A percentile compares a stretch with the other conserved stretches of the same genome.
phyloP scores from a whole-genome alignment of 176 grass and related monocot genomes.

The Canna indica region DNA sequence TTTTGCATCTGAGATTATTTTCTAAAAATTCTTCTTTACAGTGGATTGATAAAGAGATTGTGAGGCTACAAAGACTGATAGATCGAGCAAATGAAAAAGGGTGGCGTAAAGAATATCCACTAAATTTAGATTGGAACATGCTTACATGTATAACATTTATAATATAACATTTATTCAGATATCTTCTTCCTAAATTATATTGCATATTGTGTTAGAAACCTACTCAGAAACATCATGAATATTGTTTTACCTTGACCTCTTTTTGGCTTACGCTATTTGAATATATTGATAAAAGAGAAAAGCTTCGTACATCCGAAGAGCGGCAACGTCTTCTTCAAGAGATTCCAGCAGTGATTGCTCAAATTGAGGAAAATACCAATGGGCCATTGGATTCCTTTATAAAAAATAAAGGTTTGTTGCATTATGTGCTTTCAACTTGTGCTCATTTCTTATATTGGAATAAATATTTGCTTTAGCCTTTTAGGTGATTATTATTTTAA shows the following conservation, averaged over 20 bases:
- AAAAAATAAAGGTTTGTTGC: slow-evolving; percentile 10
- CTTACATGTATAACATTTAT: neutral
- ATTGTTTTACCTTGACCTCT: slow-evolving; percentile 48
- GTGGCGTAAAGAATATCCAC: slow-evolving; percentile 76
- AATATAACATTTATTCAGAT: neutral
- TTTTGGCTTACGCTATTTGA: slow-evolving; percentile 39
- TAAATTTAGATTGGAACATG: neutral
- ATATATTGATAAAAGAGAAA: slow-evolving; percentile 31
- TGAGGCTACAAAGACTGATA: slow-evolving; percentile 45
- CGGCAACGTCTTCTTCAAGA: slow-evolving; percentile 49
- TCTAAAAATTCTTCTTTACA: slow-evolving; percentile 44
- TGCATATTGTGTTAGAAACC: no score
- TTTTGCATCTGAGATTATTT: neutral
- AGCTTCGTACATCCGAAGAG: slow-evolving; percentile 53
- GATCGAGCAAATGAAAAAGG: slow-evolving; percentile 47
- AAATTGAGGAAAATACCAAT: slow-evolving; percentile 10
- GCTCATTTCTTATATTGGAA: no score
- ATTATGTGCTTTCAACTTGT: no score
- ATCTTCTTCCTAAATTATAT: no score
- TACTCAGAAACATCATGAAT: no score
- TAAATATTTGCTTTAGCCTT: neutral
- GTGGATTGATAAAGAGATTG: slow-evolving; percentile 67
- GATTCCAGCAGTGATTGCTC: slow-evolving; percentile 44
- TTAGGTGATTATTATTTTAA: no score
- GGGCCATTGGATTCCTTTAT: neutral